Conservation (phyloP, 2,329 filamentous ascomycete species). For the Pseudogymnoascus sp. region DNA sequence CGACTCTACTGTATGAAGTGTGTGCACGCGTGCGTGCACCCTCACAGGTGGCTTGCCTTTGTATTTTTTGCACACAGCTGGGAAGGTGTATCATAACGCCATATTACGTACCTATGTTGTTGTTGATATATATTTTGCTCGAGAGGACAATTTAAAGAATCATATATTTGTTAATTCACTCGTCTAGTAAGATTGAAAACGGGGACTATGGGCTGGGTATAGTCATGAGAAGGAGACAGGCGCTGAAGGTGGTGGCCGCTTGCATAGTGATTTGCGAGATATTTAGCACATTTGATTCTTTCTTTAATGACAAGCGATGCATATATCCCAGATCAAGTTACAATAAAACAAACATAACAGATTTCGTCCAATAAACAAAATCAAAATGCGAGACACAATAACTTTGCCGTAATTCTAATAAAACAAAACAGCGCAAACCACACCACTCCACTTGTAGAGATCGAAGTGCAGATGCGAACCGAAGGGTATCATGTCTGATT, state of each 20-base stretch:
- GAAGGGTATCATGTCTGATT: constrained; percentile 1
- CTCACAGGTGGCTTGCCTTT: background rate
- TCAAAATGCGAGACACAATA: background rate
- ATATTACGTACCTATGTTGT: background rate
- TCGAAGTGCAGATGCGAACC: background rate
- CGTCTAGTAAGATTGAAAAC: background rate
- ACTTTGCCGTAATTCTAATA: background rate
- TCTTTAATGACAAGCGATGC: background rate
- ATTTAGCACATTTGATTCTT: background rate
- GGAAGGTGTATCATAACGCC: constrained; percentile 6
- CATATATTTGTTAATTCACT: background rate
- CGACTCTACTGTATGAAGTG: background rate
- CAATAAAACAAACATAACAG: background rate
- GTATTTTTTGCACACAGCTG: background rate
- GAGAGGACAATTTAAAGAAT: background rate
- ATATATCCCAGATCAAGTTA: background rate
- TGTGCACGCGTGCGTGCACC: background rate
- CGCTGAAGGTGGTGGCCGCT: background rate
- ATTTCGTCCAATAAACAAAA: background rate
- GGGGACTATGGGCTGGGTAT: background rate
- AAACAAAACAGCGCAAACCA: background rate
- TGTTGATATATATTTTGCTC: background rate
- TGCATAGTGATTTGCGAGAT: background rate
- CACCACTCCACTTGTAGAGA: background rate
- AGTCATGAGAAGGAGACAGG: background rate